phyloP scores from a whole-genome alignment of 2,329 filamentous ascomycete species.

The Fusarium sororula region DNA sequence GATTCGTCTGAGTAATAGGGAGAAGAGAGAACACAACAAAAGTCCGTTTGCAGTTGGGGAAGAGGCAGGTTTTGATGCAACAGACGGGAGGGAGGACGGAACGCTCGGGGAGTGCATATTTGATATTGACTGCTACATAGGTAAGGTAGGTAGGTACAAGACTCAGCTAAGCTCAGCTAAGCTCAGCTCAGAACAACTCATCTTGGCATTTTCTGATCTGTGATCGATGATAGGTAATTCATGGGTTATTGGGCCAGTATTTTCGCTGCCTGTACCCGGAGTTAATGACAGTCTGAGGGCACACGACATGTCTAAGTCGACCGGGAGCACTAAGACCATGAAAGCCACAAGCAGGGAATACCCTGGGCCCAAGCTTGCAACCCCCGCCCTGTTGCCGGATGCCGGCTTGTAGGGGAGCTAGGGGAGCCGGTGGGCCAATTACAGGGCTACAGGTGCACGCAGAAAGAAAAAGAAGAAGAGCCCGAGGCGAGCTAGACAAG shows the following conservation, averaged over 20 bases:
- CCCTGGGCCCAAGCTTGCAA: slow-evolving; percentile 10
- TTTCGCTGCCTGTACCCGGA: slow-evolving; percentile 9
- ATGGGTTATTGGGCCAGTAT: background rate
- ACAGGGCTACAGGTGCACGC: background rate
- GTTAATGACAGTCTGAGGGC: slow-evolving; percentile 11
- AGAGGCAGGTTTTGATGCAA: slow-evolving; percentile 21
- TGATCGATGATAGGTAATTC: background rate
- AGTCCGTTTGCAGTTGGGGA: background rate
- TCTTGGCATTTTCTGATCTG: background rate
- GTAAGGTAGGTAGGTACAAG: background rate
- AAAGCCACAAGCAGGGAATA: slow-evolving; percentile 16
- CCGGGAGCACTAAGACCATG: slow-evolving; percentile 4
- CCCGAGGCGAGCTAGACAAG: slow-evolving; percentile 9
- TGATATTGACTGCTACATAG: slow-evolving; percentile 4
- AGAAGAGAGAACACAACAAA: background rate
- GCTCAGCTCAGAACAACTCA: background rate
- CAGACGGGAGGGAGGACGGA: slow-evolving; percentile 4
- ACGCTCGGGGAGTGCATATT: slow-evolving; percentile 10
- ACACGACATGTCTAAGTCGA: slow-evolving; percentile 29
- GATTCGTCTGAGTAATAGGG: background rate
- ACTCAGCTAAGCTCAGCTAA: background rate
- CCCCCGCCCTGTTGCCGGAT: slow-evolving; percentile 18
- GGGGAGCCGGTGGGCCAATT: background rate
- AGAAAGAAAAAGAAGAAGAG: slow-evolving; percentile 11
- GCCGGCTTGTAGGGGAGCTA: slow-evolving; percentile 8